phyloP scores from a whole-genome alignment of 768 basidiomycete genomes.

The Pholiota molesta region DNA sequence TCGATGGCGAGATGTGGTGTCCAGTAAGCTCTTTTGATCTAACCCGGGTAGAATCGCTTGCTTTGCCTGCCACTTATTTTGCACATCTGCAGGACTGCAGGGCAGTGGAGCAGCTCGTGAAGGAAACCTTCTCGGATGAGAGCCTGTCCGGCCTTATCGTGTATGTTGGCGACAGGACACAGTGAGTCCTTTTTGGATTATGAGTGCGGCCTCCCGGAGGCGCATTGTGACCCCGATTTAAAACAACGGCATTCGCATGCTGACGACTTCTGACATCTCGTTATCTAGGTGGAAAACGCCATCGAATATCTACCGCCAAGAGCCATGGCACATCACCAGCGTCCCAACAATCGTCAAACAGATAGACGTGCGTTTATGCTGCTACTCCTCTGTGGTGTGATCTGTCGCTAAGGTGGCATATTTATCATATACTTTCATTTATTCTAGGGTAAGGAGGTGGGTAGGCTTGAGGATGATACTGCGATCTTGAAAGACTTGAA shows the following conservation, averaged over 20 bases:
- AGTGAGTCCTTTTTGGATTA: constrained; percentile 43
- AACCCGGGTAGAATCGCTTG: constrained; percentile 3
- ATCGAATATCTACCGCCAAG: constrained; percentile 59
- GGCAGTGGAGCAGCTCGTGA: constrained; percentile 58
- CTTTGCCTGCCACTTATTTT: not conserved
- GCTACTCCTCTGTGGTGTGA: constrained; percentile 7
- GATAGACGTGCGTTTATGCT: constrained; percentile 47
- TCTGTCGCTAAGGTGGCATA: not conserved
- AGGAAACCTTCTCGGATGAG: constrained; percentile 49
- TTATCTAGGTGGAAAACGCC: constrained; percentile 64
- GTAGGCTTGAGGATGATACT: constrained; percentile 45
- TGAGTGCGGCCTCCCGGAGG: no score
- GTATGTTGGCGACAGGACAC: constrained; percentile 66
- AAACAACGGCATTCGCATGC: no score
- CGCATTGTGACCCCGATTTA: no score
- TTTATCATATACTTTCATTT: not conserved
- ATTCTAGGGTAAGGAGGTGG: constrained; percentile 40
- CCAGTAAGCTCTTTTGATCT: constrained; percentile 47
- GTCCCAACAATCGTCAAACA: constrained; percentile 73
- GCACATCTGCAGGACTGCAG: constrained; percentile 56
- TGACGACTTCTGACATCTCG: not conserved
- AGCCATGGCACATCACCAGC: constrained; percentile 59
- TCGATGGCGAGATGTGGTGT: constrained; percentile 70
- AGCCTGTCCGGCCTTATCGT: constrained; percentile 57
- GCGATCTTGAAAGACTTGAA: constrained; percentile 34